Conservation (phyloP, 1,284 basidiomycete species). For the Apiotrichum sp. region DNA sequence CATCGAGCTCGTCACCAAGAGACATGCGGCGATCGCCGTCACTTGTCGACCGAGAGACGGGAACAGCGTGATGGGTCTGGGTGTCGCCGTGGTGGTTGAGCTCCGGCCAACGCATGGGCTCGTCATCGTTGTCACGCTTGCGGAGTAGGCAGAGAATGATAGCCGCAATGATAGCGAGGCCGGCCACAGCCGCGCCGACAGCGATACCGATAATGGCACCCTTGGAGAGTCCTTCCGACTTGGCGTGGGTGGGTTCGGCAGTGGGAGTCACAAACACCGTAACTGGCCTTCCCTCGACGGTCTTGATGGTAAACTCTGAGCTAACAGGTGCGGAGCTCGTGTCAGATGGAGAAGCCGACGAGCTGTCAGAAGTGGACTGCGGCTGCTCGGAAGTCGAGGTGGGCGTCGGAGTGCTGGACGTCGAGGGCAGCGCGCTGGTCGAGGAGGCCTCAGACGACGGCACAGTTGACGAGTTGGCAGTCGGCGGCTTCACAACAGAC, state of each 20-base stretch:
- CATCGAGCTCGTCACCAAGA: constrained; percentile 47
- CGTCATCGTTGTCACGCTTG: constrained; percentile 35
- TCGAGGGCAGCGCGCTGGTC: not conserved
- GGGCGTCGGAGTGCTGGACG: not conserved
- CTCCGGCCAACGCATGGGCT: constrained; percentile 47
- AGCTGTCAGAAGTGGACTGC: no score
- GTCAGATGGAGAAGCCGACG: no score
- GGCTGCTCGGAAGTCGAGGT: no score
- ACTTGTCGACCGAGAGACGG: constrained; percentile 35
- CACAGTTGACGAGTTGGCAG: not conserved
- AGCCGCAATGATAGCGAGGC: constrained; percentile 30
- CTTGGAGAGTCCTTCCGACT: constrained; percentile 24
- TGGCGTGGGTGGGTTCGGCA: not conserved
- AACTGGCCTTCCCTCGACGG: not conserved
- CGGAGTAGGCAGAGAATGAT: constrained; percentile 36
- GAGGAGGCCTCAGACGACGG: not conserved
- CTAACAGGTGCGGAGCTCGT: no score
- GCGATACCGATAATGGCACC: constrained; percentile 43
- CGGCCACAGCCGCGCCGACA: constrained; percentile 37
- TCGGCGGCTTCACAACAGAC: not conserved
- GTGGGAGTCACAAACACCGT: not conserved
- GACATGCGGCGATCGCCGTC: constrained; percentile 25
- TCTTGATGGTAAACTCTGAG: not conserved
- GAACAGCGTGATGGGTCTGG: constrained; percentile 41
- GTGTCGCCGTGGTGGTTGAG: constrained; percentile 47